phyloP scores from a whole-genome alignment of 345 rosid species.

The Lepidium sativum region DNA sequence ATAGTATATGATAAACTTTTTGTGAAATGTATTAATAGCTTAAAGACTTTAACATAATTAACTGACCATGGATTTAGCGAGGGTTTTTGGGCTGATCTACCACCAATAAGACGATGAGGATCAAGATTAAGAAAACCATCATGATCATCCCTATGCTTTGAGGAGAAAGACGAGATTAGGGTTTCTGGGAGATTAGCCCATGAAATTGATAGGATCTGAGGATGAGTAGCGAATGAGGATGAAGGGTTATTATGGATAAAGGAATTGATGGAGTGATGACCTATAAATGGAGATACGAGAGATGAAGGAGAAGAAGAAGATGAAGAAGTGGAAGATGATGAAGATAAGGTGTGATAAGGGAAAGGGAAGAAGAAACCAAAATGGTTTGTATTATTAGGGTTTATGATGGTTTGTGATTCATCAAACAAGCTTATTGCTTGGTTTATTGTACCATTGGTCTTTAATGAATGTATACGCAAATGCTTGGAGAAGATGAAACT shows the following conservation, averaged over 20 bases:
- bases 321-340: conserved; percentile 3
- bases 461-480: conserved; percentile 13
- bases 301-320: conserved; percentile 20
- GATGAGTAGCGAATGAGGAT: conserved; percentile 11
- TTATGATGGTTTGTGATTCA: conserved; percentile 37
- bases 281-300: conserved; percentile 16
- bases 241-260: conserved; percentile 12
- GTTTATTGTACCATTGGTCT: conserved; percentile 40
- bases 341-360: conserved; percentile 28
- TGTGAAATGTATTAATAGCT: neutral
- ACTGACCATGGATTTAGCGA: conserved; percentile 59
- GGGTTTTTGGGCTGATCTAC: conserved; percentile 49
- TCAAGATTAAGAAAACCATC: conserved; percentile 7
- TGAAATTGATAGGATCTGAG: conserved; percentile 33
- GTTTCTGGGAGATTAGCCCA: conserved; percentile 41
- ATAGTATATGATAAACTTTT: neutral
- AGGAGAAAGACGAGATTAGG: conserved; percentile 40
- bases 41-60: neutral
- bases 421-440: conserved; percentile 54
- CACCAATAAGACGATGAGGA: conserved; percentile 9
- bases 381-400: conserved; percentile 30
- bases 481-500: neutral
- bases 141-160: conserved; percentile 31
- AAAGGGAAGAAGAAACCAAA: conserved; percentile 51
- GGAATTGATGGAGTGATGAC: conserved; percentile 12